Conservation (phyloP, 495 filamentous ascomycete species). For the Hyphodiscus hymeniophilus region DNA sequence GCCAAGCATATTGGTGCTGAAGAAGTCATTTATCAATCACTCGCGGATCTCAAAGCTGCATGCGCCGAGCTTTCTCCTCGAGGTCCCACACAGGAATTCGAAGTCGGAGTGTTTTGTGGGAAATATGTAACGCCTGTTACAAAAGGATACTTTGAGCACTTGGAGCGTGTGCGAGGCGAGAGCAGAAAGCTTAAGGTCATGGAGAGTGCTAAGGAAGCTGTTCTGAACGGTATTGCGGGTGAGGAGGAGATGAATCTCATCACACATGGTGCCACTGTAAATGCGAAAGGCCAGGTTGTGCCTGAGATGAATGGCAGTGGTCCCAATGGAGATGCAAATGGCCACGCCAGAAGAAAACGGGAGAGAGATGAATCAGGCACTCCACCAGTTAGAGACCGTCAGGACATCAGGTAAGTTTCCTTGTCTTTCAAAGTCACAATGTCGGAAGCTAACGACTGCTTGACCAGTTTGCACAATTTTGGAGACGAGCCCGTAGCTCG, state of each 20-base stretch:
- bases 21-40: conserved; percentile 79
- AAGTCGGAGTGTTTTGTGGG: conserved; percentile 95
- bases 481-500: conserved; percentile 12
- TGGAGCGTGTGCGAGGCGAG: conserved; percentile 69
- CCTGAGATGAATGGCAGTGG: conserved; percentile 5
- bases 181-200: conserved; percentile 63
- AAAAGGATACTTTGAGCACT: conserved; percentile 78
- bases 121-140: conserved; percentile 79
- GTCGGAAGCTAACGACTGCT: background rate
- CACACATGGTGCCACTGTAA: conserved; percentile 52
- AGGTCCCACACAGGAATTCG: conserved; percentile 49
- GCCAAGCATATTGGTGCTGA: conserved; percentile 85
- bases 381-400: conserved; percentile 22
- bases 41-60: conserved; percentile 74
- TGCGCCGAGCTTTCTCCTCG: conserved; percentile 63
- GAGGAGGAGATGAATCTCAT: conserved; percentile 54
- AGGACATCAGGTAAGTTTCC: conserved; percentile 24
- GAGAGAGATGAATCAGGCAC: conserved; percentile 15
- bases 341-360: conserved; percentile 14
- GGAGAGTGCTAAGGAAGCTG: conserved; percentile 59
- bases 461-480: conserved; percentile 21
- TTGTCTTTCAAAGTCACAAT: background rate
- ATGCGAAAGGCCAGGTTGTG: conserved; percentile 40
- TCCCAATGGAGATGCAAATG: conserved; percentile 16
- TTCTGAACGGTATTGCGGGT: conserved; percentile 56